Conservation (phyloP, 805 yeast genomes). For the Ogataea naganishii region DNA sequence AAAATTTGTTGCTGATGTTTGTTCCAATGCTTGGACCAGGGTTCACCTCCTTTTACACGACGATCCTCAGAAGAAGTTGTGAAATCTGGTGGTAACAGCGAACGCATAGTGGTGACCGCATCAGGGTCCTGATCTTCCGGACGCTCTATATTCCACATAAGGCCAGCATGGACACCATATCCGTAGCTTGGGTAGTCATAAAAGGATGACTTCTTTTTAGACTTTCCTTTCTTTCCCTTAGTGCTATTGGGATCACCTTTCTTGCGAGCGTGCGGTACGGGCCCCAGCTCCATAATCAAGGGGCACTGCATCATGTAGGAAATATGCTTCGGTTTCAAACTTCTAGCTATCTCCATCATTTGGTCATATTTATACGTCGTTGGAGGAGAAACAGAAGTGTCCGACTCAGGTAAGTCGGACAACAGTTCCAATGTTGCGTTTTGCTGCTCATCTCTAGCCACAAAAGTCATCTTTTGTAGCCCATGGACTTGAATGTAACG, state of each 20-base stretch:
- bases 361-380: slow-evolving; percentile 24
- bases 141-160: slow-evolving; percentile 50
- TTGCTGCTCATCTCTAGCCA: neutral
- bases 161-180: slow-evolving; percentile 78
- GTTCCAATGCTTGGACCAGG: slow-evolving; percentile 23
- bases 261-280: slow-evolving; percentile 37
- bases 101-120: slow-evolving; percentile 62
- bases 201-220: slow-evolving; percentile 9
- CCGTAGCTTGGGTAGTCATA: slow-evolving; percentile 23
- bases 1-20: slow-evolving; percentile 8
- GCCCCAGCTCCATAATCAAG: slow-evolving; percentile 53
- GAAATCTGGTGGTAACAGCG: slow-evolving; percentile 58
- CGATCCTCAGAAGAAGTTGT: slow-evolving; percentile 42
- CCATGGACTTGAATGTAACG: slow-evolving; percentile 57
- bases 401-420: too few species aligned
- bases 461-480: slow-evolving; percentile 19
- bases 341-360: slow-evolving; percentile 39
- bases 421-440: too few species aligned
- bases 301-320: slow-evolving; percentile 53
- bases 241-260: slow-evolving; percentile 13
- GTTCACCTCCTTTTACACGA: slow-evolving; percentile 17
- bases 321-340: slow-evolving; percentile 52
- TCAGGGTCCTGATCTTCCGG: slow-evolving; percentile 52
- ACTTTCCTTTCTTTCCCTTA: slow-evolving; percentile 8
- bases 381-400: slow-evolving; percentile 9